phyloP scores from a whole-genome alignment of 257 asterid genomes.

The Petrea volubilis region DNA sequence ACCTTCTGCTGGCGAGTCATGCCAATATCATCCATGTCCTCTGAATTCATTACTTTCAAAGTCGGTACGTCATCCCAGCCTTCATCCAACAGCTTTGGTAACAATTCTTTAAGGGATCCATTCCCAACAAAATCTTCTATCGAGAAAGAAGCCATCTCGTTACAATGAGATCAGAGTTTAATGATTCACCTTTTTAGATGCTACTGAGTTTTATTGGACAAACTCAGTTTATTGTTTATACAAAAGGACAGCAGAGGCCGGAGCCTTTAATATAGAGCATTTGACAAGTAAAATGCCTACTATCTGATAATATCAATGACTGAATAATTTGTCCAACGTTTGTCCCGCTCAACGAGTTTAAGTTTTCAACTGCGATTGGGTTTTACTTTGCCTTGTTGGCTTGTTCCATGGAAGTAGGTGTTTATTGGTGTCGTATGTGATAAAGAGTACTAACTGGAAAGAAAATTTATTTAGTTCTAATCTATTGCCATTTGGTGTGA shows the following conservation, averaged over 20 bases:
- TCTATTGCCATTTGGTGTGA: slow-evolving; percentile 6
- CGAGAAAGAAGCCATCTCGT: slow-evolving; percentile 74
- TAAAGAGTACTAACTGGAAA: slow-evolving; percentile 1
- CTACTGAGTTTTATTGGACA: slow-evolving; percentile 15
- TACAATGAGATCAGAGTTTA: background rate
- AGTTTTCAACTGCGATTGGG: background rate
- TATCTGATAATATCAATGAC: slow-evolving; percentile 20
- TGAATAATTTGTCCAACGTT: slow-evolving; percentile 10
- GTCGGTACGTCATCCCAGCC: slow-evolving; percentile 97
- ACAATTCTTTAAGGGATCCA: slow-evolving; percentile 57
- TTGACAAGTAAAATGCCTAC: slow-evolving; percentile 4
- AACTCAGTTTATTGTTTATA: slow-evolving; percentile 4
- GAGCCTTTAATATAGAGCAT: slow-evolving; percentile 3
- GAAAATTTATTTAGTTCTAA: background rate
- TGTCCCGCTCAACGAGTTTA: slow-evolving; percentile 11
- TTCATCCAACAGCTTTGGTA: slow-evolving; percentile 66
- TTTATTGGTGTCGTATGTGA: slow-evolving; percentile 13
- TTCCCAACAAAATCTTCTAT: slow-evolving; percentile 77
- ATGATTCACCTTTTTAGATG: background rate
- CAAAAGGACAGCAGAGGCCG: slow-evolving; percentile 11
- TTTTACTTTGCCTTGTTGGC: background rate
- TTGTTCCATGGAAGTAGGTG: slow-evolving; percentile 6
- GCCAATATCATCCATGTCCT: slow-evolving; percentile 65
- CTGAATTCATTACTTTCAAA: slow-evolving; percentile 71
- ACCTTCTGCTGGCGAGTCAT: slow-evolving; percentile 80